Conservation (phyloP, 1,284 basidiomycete species). For the Bondarzewia mesenterica region DNA sequence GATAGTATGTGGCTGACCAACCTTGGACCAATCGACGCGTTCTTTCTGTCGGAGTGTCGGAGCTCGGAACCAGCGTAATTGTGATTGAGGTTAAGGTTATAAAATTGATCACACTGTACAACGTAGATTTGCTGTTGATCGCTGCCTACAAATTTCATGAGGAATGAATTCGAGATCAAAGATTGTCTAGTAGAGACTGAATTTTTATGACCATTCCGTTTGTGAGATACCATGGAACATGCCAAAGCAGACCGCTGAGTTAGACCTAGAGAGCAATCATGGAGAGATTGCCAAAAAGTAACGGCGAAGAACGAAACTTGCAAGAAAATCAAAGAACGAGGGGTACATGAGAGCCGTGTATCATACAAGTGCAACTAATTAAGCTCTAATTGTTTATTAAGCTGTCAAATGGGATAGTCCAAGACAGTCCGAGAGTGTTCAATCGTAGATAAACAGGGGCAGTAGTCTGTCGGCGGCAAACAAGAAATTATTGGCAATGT, state of each 20-base stretch:
- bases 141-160: no score
- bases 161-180: no score
- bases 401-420: neutral
- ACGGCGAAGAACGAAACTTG: neutral
- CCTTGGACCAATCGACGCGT: neutral
- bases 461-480: conserved; percentile 75
- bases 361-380: neutral
- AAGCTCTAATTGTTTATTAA: neutral
- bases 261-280: no score
- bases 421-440: neutral
- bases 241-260: no score
- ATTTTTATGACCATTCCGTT: no score
- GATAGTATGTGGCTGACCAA: neutral
- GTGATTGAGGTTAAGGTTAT: no score
- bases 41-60: neutral
- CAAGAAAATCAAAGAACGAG: neutral
- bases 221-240: no score
- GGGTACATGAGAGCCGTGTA: neutral
- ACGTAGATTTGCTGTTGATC: no score
- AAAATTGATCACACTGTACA: no score
- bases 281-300: neutral
- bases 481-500: conserved; percentile 82
- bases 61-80: no score
- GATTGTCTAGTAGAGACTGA: no score
- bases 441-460: conserved; percentile 50